Evolutionary conservation across 768 basidiomycete genomes (phyloP).

Genomic region (Chalciporus pseudorubinellus): DNA sequence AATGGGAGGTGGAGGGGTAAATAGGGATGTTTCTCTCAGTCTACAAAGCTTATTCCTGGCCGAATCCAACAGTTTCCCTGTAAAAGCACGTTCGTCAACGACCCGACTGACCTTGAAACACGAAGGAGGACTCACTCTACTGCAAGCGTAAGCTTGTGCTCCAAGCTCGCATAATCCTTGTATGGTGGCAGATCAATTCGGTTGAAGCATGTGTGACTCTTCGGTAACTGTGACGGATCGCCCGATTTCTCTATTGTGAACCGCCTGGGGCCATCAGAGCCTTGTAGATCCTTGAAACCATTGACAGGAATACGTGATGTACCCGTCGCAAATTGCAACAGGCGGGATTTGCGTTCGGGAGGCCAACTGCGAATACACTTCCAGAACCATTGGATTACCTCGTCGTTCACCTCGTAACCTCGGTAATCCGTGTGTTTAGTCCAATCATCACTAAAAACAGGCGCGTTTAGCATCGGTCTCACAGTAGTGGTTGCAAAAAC

Average conservation of each 20-base stretch:
- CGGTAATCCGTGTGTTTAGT: constrained; percentile 99
- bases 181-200: constrained; percentile 97
- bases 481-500: constrained; percentile 30
- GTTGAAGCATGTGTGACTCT: constrained; percentile 97
- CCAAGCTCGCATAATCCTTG: constrained; percentile 90
- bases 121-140: constrained; percentile 68
- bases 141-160: constrained; percentile 92
- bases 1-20: constrained; percentile 7
- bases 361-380: constrained; percentile 98
- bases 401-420: constrained; percentile 92
- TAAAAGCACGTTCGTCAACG: constrained; percentile 15
- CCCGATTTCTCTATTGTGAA: constrained; percentile 99
- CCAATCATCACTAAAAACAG: constrained; percentile 79
- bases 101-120: constrained; percentile 5
- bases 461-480: background rate
- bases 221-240: constrained; percentile 93
- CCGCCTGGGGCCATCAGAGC: constrained; percentile 92
- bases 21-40: constrained; percentile 6
- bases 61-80: constrained; percentile 92
- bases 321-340: constrained; percentile 95
- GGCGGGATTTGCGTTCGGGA: constrained; percentile 93
- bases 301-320: constrained; percentile 97
- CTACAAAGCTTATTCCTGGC: constrained; percentile 67
- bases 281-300: constrained; percentile 98
- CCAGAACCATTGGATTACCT: constrained; percentile 99